phyloP scores from a whole-genome alignment of 768 basidiomycete species.

The Lactarius vividus region DNA sequence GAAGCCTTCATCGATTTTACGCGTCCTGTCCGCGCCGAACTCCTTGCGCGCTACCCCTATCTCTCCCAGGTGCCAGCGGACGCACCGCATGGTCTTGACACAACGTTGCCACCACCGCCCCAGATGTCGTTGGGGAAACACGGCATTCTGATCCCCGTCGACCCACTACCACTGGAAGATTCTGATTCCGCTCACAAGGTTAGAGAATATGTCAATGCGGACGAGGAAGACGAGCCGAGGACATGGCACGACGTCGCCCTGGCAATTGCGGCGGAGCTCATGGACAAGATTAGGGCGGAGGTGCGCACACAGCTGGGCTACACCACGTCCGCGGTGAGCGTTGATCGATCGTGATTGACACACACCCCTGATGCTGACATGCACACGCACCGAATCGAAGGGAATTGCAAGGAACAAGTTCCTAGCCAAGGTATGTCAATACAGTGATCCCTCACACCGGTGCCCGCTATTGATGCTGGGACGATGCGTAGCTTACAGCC shows the following conservation, averaged over 20 bases:
- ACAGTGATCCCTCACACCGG: constrained; percentile 2
- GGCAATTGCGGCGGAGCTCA: constrained; percentile 83
- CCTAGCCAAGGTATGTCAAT: constrained; percentile 72
- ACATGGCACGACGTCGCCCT: constrained; percentile 95
- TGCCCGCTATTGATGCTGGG: background rate
- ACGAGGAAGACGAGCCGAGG: constrained; percentile 35
- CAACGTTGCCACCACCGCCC: constrained; percentile 71
- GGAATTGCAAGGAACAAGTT: constrained; percentile 94
- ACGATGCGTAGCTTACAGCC: constrained; percentile 62
- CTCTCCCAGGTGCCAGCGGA: constrained; percentile 67
- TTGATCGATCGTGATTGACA: constrained; percentile 3
- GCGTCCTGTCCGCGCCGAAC: constrained; percentile 66
- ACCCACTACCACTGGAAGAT: constrained; percentile 35
- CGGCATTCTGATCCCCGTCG: constrained; percentile 61
- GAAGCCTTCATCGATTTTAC: constrained; percentile 96
- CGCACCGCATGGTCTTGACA: constrained; percentile 70
- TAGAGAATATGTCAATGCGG: constrained; percentile 2
- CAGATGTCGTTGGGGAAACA: constrained; percentile 56
- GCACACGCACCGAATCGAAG: constrained; percentile 42
- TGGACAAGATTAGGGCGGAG: constrained; percentile 68
- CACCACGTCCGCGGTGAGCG: constrained; percentile 84
- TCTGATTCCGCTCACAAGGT: background rate
- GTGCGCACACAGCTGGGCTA: constrained; percentile 77
- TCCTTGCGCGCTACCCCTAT: constrained; percentile 75
- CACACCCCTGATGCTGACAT: background rate